These are phyloP conservation scores for Amborella trichopoda DNA, from an alignment of 164 flowering plant genomes.

Conservation along the genomic window DNA sequence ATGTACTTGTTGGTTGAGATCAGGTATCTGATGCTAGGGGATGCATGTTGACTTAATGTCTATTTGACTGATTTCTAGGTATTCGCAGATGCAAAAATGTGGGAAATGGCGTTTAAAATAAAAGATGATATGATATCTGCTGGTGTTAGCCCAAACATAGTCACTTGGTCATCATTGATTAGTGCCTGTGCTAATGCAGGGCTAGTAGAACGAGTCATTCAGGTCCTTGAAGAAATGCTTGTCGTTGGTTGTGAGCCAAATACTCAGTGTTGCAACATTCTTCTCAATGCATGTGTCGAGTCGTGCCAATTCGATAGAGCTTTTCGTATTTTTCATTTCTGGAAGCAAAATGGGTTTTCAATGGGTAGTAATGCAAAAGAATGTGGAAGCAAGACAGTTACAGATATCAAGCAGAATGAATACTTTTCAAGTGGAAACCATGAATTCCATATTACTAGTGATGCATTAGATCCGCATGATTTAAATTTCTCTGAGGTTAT, in stretches of 20 bases:
- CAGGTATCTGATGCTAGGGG: no score
- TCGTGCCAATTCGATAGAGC: conserved; percentile 83
- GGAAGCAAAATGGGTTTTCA: conserved; percentile 33
- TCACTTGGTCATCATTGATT: conserved; percentile 84
- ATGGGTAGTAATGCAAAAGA: conserved; percentile 8
- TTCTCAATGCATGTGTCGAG: conserved; percentile 83
- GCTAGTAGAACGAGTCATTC: conserved; percentile 61
- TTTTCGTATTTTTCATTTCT: conserved; percentile 63
- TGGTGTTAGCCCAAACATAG: conserved; percentile 69
- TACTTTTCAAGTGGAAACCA: conserved; percentile 5
- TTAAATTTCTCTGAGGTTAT: conserved; percentile 22
- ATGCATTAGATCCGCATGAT: conserved; percentile 11
- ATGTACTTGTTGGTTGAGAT: no score
- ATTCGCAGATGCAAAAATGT: conserved; percentile 83
- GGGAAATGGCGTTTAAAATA: conserved; percentile 71
- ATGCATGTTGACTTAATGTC: no score
- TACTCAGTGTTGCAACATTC: conserved; percentile 67
- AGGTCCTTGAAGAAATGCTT: conserved; percentile 75
- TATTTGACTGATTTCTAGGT: conserved; percentile 27
- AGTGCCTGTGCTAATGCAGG: conserved; percentile 90
- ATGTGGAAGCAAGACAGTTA: conserved; percentile 1
- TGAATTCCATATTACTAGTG: conserved; percentile 7
- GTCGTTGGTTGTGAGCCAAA: conserved; percentile 68
- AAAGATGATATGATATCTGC: conserved; percentile 77
- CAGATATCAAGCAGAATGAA: conserved; percentile 2